Conservation (phyloP, 257 asterid species). For the Scutellaria barbata region DNA sequence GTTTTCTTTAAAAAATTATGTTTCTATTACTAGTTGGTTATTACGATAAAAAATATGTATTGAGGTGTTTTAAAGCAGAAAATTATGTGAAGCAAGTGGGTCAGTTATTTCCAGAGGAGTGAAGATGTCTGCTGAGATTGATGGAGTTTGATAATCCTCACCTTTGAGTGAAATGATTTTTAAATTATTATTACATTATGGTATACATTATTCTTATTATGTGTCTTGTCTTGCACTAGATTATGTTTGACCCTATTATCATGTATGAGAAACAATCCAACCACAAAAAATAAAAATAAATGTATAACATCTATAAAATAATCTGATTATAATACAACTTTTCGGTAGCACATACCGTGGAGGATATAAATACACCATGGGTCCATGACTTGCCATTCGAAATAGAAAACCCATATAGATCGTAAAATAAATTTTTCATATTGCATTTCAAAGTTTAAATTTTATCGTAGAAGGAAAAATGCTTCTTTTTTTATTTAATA, state of each 20-base stretch:
- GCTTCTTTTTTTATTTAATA: no score
- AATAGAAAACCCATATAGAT: not conserved
- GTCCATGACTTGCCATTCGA: not conserved
- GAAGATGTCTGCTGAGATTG: slow-evolving; percentile 29
- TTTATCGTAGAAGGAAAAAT: not conserved
- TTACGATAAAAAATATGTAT: slow-evolving; percentile 9
- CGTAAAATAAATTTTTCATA: not conserved
- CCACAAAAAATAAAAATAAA: not conserved
- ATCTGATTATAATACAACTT: no score
- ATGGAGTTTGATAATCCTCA: slow-evolving; percentile 9
- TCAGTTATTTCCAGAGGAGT: not conserved
- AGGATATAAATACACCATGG: no score
- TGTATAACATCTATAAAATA: not conserved
- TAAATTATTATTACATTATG: not conserved
- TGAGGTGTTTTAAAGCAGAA: slow-evolving; percentile 30
- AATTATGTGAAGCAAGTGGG: not conserved
- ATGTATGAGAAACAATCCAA: not conserved
- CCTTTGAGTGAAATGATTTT: slow-evolving; percentile 1
- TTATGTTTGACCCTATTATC: no score
- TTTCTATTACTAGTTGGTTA: slow-evolving; percentile 3
- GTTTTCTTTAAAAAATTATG: not conserved
- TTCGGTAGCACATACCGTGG: no score
- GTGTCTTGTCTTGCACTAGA: not conserved
- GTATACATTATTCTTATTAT: not conserved
- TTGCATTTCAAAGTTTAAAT: not conserved